These are phyloP conservation scores for Tylopilus orsonianus DNA, from an alignment of 1,284 basidiomycete species.

Conservation along the genomic window DNA sequence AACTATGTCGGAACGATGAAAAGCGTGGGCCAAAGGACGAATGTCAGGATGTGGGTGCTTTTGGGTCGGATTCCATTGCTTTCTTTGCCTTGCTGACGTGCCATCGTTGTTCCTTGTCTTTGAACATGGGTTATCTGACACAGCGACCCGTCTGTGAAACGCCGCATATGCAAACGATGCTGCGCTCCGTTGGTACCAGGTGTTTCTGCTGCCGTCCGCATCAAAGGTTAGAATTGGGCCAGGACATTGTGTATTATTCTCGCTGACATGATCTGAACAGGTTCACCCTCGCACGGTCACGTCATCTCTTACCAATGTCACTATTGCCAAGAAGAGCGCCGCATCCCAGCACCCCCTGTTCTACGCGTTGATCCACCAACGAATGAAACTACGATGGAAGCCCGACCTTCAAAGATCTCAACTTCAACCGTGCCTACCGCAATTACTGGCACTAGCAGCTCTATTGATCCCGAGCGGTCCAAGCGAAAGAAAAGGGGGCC, in stretches of 20 bases:
- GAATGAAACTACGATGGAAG: not conserved
- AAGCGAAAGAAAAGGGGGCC: constrained; percentile 22
- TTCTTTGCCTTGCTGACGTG: not conserved
- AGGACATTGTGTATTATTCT: not conserved
- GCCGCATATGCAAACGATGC: constrained; percentile 72
- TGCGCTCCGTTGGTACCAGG: constrained; percentile 66
- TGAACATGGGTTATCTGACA: not conserved
- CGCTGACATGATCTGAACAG: constrained; percentile 35
- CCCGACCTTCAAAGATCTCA: not conserved
- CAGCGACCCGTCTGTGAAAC: constrained; percentile 79
- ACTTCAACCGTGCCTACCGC: not conserved
- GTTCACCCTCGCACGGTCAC: constrained; percentile 51
- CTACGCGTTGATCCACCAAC: constrained; percentile 9
- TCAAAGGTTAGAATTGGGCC: constrained; percentile 56
- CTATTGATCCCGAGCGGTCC: constrained; percentile 1
- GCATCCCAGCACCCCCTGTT: constrained; percentile 62
- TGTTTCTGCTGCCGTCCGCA: constrained; percentile 57
- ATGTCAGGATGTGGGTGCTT: constrained; percentile 64
- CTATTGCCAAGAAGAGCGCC: constrained; percentile 49
- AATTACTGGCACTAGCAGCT: not conserved
- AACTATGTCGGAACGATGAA: constrained; percentile 68
- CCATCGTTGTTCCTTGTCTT: not conserved
- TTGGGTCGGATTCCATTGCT: not conserved
- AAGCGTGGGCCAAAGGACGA: constrained; percentile 68
- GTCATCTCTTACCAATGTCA: constrained; percentile 56